Evolutionary conservation across 768 basidiomycete genomes (phyloP), one percentile per base, ranked within the genome.

Genomic region (Leucocoprinus sp.): DNA sequence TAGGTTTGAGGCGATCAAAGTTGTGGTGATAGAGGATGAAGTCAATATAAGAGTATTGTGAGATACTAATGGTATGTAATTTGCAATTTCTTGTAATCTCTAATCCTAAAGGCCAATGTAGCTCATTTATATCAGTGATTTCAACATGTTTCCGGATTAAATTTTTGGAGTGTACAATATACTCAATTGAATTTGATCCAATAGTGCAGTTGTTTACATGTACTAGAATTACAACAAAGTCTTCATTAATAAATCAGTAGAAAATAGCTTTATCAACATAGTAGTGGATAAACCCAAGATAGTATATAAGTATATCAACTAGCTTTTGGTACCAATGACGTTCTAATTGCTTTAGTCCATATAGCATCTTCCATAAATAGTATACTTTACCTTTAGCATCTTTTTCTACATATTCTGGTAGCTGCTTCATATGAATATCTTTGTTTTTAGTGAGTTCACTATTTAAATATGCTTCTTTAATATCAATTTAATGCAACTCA

Each of bases 341-440:
- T 0, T 55, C 56, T 1, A 53, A 54, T 37, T 64, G 63, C 39
- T 61, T 63, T 28, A 62, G 39, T 4, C 63, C 57, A 50, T 64
- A 65, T 1, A 64, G 39, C 1, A 58, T 54, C 35, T 61, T 61
- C 5, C 21, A 19, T 5, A 65, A 56, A 1, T 42, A 44, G 23
- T 54, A 59, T 1, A 61, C 59, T 11, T 47, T 33, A 8, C 33
- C 15, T 0, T 7, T 43, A 12, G 14, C 42, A 34, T 24, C 29
- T 36, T 0, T 42, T 50, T n/a, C 37, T 23, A 12, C 43, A 37
- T 23, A 64, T 0, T 66, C 63, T 0, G 59, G 61, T 1, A 69
- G 67, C 38, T 65, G 61, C 8, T 59, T 27, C 68, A 76, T 72
- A 55, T 66, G 75, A 29, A 76, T 68, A 1, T 50, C 26, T 29